Percentiles rank a stretch among this genome's conserved stretches.
These are phyloP conservation scores for Acer yangbiense DNA, from an alignment of 345 rosid species.

Conservation along the genomic window DNA sequence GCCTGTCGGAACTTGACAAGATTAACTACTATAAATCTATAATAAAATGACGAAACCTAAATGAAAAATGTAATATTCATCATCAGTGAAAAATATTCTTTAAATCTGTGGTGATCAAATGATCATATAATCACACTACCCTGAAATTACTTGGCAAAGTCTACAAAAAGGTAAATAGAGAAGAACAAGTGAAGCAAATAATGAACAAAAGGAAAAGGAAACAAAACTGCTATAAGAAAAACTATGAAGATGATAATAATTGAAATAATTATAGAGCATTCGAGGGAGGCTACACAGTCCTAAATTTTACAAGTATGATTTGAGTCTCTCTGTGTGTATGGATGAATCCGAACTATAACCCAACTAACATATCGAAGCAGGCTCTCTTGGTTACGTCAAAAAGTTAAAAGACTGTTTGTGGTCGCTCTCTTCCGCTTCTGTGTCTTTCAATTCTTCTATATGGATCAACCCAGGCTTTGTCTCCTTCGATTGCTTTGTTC, in stretches of 20 bases:
- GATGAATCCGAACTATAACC: constrained; percentile 13
- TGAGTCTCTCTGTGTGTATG: constrained; percentile 6
- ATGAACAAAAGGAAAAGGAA: too few relatives aligned
- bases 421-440: constrained; percentile 25
- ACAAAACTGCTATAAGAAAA: neutral
- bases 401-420: too few relatives aligned
- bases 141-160: neutral
- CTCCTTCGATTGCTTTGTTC: constrained; percentile 69
- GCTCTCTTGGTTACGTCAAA: neutral
- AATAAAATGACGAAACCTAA: too few relatives aligned
- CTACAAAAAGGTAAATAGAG: neutral
- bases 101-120: neutral
- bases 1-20: too few relatives aligned
- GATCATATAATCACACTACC: neutral
- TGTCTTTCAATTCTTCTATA: constrained; percentile 32
- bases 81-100: neutral
- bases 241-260: constrained; percentile 6
- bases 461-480: constrained; percentile 77
- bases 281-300: constrained; percentile 14
- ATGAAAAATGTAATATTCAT: too few relatives aligned
- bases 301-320: constrained; percentile 30
- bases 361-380: constrained; percentile 3
- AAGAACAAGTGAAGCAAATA: neutral
- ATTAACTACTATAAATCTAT: too few relatives aligned
- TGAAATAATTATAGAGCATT: constrained; percentile 35